Percentiles rank a stretch among this genome's conserved stretches.
Conservation (phyloP, 2,329 filamentous ascomycete species). For the Scortechinia acanthostroma region DNA sequence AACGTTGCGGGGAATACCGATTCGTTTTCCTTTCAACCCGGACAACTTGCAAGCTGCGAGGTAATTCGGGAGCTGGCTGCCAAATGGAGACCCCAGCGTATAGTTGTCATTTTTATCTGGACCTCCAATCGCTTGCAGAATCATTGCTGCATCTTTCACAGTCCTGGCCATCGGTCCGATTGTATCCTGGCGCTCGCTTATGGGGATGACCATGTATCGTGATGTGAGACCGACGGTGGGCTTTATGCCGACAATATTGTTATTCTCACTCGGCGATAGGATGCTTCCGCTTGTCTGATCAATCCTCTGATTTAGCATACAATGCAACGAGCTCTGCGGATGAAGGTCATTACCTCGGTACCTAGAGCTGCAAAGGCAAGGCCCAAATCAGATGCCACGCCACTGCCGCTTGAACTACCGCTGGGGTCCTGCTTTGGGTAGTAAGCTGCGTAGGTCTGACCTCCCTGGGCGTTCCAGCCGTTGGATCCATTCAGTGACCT, state of each 20-base stretch:
- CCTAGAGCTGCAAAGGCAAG: conserved; percentile 51
- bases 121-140: conserved; percentile 46
- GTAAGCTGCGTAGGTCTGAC: conserved; percentile 55
- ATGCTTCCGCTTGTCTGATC: conserved; percentile 51
- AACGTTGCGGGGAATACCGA: conserved; percentile 57
- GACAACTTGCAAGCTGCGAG: conserved; percentile 44
- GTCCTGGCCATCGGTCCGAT: conserved; percentile 59
- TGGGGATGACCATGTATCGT: conserved; percentile 55
- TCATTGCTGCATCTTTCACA: conserved; percentile 56
- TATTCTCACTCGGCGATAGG: conserved; percentile 39
- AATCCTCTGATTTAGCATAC: too few relatives aligned
- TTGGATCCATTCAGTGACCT: conserved; percentile 46
- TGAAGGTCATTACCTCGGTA: conserved; percentile 34
- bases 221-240: conserved; percentile 61
- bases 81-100: conserved; percentile 49
- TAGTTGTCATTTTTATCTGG: conserved; percentile 55
- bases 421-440: conserved; percentile 52
- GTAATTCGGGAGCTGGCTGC: conserved; percentile 45
- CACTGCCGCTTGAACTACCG: conserved; percentile 56
- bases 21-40: conserved; percentile 44
- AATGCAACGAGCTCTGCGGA: not conserved
- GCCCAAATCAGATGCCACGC: conserved; percentile 48
- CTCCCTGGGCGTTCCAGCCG: conserved; percentile 60
- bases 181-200: conserved; percentile 57
- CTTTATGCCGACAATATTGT: conserved; percentile 62